Evolutionary conservation across 2,329 filamentous ascomycete genomes (phyloP).

Genomic region (Alternaria burnsii): DNA sequence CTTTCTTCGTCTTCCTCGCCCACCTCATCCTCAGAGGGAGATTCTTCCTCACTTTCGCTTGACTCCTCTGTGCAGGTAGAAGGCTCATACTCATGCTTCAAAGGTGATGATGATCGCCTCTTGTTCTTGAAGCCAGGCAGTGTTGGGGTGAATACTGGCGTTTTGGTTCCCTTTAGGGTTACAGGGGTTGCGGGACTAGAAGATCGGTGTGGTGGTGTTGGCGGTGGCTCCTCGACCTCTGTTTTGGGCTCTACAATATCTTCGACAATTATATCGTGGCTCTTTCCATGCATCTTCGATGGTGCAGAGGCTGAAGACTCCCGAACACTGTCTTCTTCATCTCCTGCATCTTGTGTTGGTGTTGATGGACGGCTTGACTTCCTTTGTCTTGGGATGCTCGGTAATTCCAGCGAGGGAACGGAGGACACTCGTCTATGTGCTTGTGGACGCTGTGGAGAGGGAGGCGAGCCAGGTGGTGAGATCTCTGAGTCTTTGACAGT

Average conservation of each 20-base stretch:
- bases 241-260: constrained; percentile 20
- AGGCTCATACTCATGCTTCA: constrained; percentile 97
- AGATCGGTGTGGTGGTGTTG: constrained; percentile 62
- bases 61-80: constrained; percentile 74
- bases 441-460: constrained; percentile 43
- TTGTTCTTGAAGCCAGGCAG: constrained; percentile 57
- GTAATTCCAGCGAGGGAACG: constrained; percentile 57
- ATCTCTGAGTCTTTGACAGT: constrained; percentile 26
- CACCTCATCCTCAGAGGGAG: constrained; percentile 53
- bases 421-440: constrained; percentile 58
- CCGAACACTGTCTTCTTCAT: constrained; percentile 17
- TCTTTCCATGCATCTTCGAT: constrained; percentile 40
- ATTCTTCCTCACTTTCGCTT: constrained; percentile 65
- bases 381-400: constrained; percentile 56
- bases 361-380: constrained; percentile 53
- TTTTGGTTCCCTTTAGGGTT: constrained; percentile 54
- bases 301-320: constrained; percentile 41
- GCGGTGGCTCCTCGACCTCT: constrained; percentile 44
- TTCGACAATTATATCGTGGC: constrained; percentile 22
- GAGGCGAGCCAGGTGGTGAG: constrained; percentile 35
- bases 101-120: constrained; percentile 84
- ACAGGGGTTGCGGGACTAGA: constrained; percentile 60
- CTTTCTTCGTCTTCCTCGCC: constrained; percentile 60
- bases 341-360: constrained; percentile 30
- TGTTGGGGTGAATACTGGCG: constrained; percentile 60